Conservation (phyloP, 805 yeast genomes). For the Wickerhamomyces subpelliculosus region DNA sequence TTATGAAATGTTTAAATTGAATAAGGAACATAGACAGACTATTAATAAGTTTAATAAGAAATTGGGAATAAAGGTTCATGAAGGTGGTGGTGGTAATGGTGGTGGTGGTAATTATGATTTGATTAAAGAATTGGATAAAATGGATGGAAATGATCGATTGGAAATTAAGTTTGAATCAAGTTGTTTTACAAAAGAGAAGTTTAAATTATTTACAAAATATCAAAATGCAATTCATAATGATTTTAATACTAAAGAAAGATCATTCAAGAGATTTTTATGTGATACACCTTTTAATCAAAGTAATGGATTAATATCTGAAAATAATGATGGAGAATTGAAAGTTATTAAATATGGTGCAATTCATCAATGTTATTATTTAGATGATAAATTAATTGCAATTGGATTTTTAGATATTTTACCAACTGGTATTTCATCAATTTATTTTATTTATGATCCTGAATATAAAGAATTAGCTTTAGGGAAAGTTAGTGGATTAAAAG, state of each 20-base stretch:
- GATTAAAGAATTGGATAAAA: constrained; percentile 28
- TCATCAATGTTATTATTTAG: constrained; percentile 72
- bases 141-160: constrained; percentile 27
- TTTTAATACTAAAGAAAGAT: constrained; percentile 33
- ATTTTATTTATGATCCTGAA: constrained; percentile 85
- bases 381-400: constrained; percentile 60
- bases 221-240: constrained; percentile 71
- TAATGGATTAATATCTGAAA: neutral
- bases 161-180: constrained; percentile 48
- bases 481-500: constrained; percentile 68
- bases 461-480: constrained; percentile 67
- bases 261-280: constrained; percentile 65
- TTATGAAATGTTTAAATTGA: constrained; percentile 35
- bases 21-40: constrained; percentile 61
- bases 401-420: constrained; percentile 77
- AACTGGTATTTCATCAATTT: constrained; percentile 70
- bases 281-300: constrained; percentile 46
- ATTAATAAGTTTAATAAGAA: constrained; percentile 47
- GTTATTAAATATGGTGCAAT: constrained; percentile 45
- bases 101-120: constrained; percentile 20
- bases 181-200: constrained; percentile 50
- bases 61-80: constrained; percentile 4
- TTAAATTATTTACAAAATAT: constrained; percentile 53
- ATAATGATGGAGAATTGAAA: too few relatives aligned
- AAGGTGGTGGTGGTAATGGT: constrained; percentile 7